phyloP scores from a whole-genome alignment of 2,329 filamentous ascomycete genomes.

The Neurospora sp. region DNA sequence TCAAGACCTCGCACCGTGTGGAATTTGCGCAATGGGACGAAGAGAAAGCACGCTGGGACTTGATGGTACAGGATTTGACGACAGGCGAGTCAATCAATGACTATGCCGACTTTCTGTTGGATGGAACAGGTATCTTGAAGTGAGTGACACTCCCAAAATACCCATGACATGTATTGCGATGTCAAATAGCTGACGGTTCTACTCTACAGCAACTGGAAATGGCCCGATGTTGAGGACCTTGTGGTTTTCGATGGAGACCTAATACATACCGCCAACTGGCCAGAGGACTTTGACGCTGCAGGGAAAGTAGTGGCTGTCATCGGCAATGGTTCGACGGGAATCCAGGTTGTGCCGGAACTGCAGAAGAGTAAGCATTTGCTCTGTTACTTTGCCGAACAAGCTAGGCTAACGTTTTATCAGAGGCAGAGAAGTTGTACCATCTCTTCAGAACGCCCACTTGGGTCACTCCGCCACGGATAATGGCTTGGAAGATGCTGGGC shows the following conservation, averaged over 20 bases:
- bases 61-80: constrained; percentile 29
- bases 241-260: constrained; percentile 36
- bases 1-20: constrained; percentile 35
- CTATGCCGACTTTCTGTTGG: constrained; percentile 36
- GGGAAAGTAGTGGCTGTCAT: constrained; percentile 45
- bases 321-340: constrained; percentile 44
- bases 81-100: constrained; percentile 32
- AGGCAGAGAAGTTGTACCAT: constrained; percentile 27
- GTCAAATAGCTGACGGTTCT: constrained; percentile 2
- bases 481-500: constrained; percentile 28
- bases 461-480: constrained; percentile 27
- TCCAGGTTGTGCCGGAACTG: constrained; percentile 43
- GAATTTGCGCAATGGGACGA: constrained; percentile 35
- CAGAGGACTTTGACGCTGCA: constrained; percentile 35
- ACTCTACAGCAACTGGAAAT: constrained; percentile 36
- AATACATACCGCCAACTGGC: constrained; percentile 46
- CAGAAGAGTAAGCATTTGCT: constrained; percentile 26
- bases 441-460: constrained; percentile 33
- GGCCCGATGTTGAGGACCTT: constrained; percentile 38
- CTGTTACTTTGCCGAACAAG: background rate
- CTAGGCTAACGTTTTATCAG: constrained; percentile 13
- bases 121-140: constrained; percentile 44
- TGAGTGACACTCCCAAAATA: constrained; percentile 21
- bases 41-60: constrained; percentile 29
- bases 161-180: background rate